Conservation (phyloP, 208 protist genomes). For the Porcisia hertigi region DNA sequence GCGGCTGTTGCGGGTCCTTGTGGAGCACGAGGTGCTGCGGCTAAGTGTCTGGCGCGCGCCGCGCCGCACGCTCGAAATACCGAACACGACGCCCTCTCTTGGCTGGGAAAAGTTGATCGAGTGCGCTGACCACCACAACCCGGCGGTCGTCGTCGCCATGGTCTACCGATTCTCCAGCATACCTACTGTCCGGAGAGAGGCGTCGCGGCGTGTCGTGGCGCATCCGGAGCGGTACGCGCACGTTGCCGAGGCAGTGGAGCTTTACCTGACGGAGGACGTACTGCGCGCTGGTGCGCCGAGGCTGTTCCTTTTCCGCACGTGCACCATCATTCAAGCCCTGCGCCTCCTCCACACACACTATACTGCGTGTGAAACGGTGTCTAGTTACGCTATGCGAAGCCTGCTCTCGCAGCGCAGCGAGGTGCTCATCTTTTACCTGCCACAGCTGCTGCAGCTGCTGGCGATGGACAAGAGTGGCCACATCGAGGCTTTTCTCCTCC, state of each 20-base stretch:
- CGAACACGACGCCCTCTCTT: constrained; percentile 27
- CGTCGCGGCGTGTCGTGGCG: constrained; percentile 38
- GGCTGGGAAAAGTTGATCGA: constrained; percentile 48
- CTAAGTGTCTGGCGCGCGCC: constrained; percentile 74
- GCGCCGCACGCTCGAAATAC: constrained; percentile 43
- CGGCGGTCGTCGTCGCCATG: constrained; percentile 68
- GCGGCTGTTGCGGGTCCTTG: constrained; percentile 54
- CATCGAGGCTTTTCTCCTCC: constrained; percentile 57
- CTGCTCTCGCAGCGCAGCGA: constrained; percentile 75
- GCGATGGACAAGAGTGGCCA: constrained; percentile 55
- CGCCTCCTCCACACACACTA: constrained; percentile 67
- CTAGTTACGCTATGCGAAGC: constrained; percentile 74
- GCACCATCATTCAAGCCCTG: constrained; percentile 71
- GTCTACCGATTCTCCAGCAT: constrained; percentile 60
- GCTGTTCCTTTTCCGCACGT: constrained; percentile 69
- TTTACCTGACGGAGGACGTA: constrained; percentile 73
- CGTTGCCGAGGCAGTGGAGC: constrained; percentile 63
- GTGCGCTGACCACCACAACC: constrained; percentile 60
- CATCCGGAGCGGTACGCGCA: constrained; percentile 55
- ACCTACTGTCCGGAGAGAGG: constrained; percentile 37
- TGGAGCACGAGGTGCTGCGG: constrained; percentile 73
- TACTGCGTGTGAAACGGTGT: constrained; percentile 47
- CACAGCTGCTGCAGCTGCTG: constrained; percentile 87
- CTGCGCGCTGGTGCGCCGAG: constrained; percentile 57
- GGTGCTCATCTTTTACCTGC: constrained; percentile 89